These are phyloP conservation scores for Globisporangium acanthophoron DNA, from an alignment of 352 stramenopile species.

Conservation along the genomic window DNA sequence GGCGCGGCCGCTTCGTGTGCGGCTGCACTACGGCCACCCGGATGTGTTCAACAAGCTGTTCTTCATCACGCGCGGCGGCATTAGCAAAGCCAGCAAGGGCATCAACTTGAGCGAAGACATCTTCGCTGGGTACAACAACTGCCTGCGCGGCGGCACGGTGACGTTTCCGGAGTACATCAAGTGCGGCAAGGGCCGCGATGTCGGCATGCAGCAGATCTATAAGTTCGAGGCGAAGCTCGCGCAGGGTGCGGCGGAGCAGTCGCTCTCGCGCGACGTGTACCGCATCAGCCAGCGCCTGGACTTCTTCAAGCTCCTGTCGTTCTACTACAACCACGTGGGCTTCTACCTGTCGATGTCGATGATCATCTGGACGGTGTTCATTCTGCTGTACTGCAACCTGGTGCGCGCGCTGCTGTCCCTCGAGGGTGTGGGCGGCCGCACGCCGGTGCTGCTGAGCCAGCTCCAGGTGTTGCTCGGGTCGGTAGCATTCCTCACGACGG, in stretches of 20 bases:
- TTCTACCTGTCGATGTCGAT: slow-evolving; percentile 98
- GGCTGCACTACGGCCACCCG: slow-evolving; percentile 98
- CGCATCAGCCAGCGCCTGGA: slow-evolving; percentile 96
- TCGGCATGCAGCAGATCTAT: slow-evolving; percentile 99
- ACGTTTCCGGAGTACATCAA: slow-evolving; percentile 99
- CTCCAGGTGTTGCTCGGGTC: slow-evolving; percentile 96
- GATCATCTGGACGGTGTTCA: slow-evolving; percentile 97
- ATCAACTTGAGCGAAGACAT: slow-evolving; percentile 99
- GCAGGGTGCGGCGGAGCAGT: slow-evolving; percentile 97
- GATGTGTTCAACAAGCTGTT: slow-evolving; percentile 99
- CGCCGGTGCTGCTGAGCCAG: slow-evolving; percentile 92
- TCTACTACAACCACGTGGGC: slow-evolving; percentile 99
- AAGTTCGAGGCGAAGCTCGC: slow-evolving; percentile 99
- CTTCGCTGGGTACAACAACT: slow-evolving; percentile 99
- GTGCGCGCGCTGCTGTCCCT: slow-evolving; percentile 91
- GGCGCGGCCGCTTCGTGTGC: slow-evolving; percentile 93
- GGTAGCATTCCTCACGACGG: slow-evolving; percentile 96
- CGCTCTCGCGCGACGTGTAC: slow-evolving; percentile 97
- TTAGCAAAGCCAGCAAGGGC: slow-evolving; percentile 98
- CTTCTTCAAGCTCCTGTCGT: slow-evolving; percentile 98
- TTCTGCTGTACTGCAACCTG: slow-evolving; percentile 96
- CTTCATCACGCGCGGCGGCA: slow-evolving; percentile 98
- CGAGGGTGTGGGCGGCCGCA: slow-evolving; percentile 88
- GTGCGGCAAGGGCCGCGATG: slow-evolving; percentile 98
- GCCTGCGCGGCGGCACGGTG: slow-evolving; percentile 93